Base-by-base conservation (phyloP, 2,329 filamentous ascomycete genomes). In the Furcasterigmium furcatum region DNA sequence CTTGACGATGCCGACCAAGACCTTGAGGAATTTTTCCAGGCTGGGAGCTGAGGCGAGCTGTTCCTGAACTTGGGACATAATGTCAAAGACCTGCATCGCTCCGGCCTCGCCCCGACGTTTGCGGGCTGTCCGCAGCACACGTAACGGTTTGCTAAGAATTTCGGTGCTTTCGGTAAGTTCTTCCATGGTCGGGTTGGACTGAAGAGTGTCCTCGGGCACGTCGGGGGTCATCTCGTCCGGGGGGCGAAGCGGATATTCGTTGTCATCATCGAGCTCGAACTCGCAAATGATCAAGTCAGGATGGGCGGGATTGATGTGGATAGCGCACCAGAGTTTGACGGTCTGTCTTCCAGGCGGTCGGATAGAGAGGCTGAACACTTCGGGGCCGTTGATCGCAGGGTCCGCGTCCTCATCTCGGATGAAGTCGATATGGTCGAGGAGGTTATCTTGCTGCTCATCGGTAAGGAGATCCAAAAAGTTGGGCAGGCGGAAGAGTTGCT, bases 61-160 rank as follows among this genome's bases (percentile, higher is more conserved):
- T 55, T 95, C 89, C 60, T 95, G 90, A 1, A 96, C 86, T 60
- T 96, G 91, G 1, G 87, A 89, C 80, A 95, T 88, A 52, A 95
- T 91, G 63, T 90, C 91, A 64, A 95, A 95, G 2, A 94, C 87
- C 56, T 95, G 87, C 84, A 94, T 94, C 0, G 87, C 87, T 5
- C 86, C 86, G 38, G 88, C 87, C 58, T 94, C 88, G 6, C 87
- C 88, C 53, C 82, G 81, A 41, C 85, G 75, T 57, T 88, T 88
- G 9, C 88, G 79, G 0, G 88, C 87, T 58, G 84, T 89, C 29
- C 87, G 74, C 20, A 94, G 62, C 2, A 94, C 80, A 30, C 89
- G 76, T n/a, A 95, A 68, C 5, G 89, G 90, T 53, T 84, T 87
- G 64, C 87, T 94, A 41, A 78, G 70, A 22, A 85, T 83, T 46